phyloP scores from a whole-genome alignment of 768 basidiomycete species.

The Lactifluus rugatus region DNA sequence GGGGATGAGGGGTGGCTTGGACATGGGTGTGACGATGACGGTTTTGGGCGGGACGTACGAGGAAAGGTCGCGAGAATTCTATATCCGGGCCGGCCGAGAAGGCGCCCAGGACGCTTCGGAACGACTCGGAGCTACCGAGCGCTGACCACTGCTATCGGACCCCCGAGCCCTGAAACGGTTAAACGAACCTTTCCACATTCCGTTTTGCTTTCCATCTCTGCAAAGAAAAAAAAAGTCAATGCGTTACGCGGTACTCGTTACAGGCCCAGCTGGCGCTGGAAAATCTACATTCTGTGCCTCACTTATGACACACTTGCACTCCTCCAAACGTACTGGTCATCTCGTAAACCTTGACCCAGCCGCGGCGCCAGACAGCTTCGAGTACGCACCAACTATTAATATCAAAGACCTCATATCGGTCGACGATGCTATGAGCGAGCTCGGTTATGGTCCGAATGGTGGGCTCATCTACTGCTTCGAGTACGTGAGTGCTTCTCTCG shows the following conservation, averaged over 20 bases:
- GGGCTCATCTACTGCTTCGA: slow-evolving; percentile 98
- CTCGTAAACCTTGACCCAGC: slow-evolving; percentile 98
- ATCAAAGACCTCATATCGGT: slow-evolving; percentile 88
- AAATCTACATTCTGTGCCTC: slow-evolving; percentile 91
- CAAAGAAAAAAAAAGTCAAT: no score
- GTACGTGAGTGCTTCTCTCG: slow-evolving; percentile 57
- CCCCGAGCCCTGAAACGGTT: neutral
- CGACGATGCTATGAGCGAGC: slow-evolving; percentile 92
- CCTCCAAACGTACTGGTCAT: slow-evolving; percentile 76
- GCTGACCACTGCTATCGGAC: neutral
- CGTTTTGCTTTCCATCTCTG: neutral
- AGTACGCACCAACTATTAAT: slow-evolving; percentile 87
- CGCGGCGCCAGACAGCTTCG: slow-evolving; percentile 75
- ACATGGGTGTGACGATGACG: slow-evolving; percentile 6
- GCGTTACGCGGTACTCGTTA: slow-evolving; percentile 84
- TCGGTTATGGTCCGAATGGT: slow-evolving; percentile 93
- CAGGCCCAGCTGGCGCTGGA: slow-evolving; percentile 96
- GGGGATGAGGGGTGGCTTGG: slow-evolving; percentile 60
- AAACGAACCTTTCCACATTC: neutral
- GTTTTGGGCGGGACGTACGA: neutral
- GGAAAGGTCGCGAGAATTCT: neutral
- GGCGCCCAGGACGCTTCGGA: no score
- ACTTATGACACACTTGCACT: slow-evolving; percentile 79
- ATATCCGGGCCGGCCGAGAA: neutral
- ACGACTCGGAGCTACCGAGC: no score